Conservation (phyloP, 345 rosid species). For the Aquilaria yunnanensis region DNA sequence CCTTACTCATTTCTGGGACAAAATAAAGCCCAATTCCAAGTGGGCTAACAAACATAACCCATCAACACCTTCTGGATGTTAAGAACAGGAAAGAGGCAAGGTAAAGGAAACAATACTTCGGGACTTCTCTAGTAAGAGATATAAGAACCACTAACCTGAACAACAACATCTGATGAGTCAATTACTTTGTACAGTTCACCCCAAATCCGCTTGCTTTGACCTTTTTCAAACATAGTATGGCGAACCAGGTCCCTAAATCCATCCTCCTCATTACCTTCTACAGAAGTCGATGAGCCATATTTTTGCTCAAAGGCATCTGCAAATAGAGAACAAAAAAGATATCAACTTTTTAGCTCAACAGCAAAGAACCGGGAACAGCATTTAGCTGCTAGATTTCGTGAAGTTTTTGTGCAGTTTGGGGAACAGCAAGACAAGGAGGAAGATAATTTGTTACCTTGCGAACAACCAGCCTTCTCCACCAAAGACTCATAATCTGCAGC, state of each 20-base stretch:
- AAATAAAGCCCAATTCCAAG: not conserved
- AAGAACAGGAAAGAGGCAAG: not conserved
- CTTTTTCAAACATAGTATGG: slow-evolving; percentile 96
- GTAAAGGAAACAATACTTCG: not conserved
- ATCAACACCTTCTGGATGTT: too few relatives aligned
- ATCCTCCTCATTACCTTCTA: slow-evolving; percentile 57
- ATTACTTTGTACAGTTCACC: slow-evolving; percentile 98
- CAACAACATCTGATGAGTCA: slow-evolving; percentile 93
- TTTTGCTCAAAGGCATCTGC: slow-evolving; percentile 66
- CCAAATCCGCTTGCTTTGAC: slow-evolving; percentile 98
- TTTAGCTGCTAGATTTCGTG: not conserved
- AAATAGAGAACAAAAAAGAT: slow-evolving; percentile 8
- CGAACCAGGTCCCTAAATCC: slow-evolving; percentile 89
- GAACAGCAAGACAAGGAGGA: not conserved
- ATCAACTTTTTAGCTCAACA: not conserved
- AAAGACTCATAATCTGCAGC: slow-evolving; percentile 83
- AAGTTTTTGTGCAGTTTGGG: not conserved
- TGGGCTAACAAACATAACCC: not conserved
- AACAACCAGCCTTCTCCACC: slow-evolving; percentile 63
- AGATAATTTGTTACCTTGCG: slow-evolving; percentile 53
- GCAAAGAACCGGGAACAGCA: not conserved
- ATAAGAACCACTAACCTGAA: slow-evolving; percentile 48
- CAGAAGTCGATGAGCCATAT: slow-evolving; percentile 32
- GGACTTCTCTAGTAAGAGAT: not conserved
- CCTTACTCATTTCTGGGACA: not conserved